phyloP scores from a whole-genome alignment of 192 early-diverging fungal genomes.

The Coemansia aciculifera region DNA sequence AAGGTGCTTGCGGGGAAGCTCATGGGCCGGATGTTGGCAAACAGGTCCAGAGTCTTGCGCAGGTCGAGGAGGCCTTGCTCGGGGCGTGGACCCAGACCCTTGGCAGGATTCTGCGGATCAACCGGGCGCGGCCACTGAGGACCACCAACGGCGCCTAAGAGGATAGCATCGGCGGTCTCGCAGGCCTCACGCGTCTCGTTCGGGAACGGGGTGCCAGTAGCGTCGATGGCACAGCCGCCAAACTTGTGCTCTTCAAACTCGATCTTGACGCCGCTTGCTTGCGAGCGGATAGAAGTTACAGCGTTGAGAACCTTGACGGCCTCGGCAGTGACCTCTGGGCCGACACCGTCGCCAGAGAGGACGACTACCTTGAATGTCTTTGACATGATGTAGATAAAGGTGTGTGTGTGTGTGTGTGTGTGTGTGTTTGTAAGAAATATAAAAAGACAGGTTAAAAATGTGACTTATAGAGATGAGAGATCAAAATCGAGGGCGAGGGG shows the following conservation, averaged over 20 bases:
- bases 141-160: conserved; percentile 97
- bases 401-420: no score
- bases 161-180: conserved; percentile 82
- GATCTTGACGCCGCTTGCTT: conserved; percentile 62
- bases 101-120: conserved; percentile 65
- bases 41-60: conserved; percentile 90
- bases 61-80: conserved; percentile 93
- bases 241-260: conserved; percentile 80
- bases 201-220: conserved; percentile 84
- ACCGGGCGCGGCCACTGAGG: conserved; percentile 86
- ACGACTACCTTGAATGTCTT: conserved; percentile 66
- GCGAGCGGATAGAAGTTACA: conserved; percentile 65
- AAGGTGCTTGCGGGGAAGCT: conserved; percentile 85
- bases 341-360: conserved; percentile 92
- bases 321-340: conserved; percentile 92
- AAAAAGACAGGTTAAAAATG: neutral
- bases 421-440: neutral
- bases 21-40: conserved; percentile 96
- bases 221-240: conserved; percentile 91
- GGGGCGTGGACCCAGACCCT: conserved; percentile 78
- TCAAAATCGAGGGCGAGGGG: neutral
- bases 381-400: conserved; percentile 26
- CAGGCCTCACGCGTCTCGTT: conserved; percentile 79
- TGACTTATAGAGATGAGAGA: conserved; percentile 2
- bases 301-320: conserved; percentile 87